These are phyloP conservation scores for Nicotiana tabacum DNA, from an alignment of 257 asterid genomes.

Conservation along the genomic window DNA sequence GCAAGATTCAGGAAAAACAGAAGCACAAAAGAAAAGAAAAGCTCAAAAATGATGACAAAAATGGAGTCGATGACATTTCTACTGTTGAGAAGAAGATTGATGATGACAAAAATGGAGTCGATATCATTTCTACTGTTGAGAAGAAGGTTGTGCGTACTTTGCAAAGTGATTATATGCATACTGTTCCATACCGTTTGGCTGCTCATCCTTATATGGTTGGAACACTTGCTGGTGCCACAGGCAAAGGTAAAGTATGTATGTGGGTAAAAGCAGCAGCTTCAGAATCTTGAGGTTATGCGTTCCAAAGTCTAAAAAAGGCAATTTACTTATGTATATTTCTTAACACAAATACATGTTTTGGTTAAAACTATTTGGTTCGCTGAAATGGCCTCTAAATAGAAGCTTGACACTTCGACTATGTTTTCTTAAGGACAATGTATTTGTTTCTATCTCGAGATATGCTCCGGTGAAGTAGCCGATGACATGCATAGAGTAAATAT, in stretches of 20 bases:
- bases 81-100: no score
- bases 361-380: no score
- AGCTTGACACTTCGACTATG: no score
- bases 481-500: neutral
- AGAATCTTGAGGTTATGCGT: neutral
- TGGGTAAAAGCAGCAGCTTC: conserved; percentile 29
- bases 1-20: conserved; percentile 51
- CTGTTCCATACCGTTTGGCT: conserved; percentile 61
- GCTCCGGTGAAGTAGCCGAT: no score
- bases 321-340: no score
- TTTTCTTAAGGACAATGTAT: no score
- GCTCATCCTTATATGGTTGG: conserved; percentile 57
- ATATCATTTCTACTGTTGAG: conserved; percentile 41
- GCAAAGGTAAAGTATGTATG: conserved; percentile 74
- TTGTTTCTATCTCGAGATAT: no score
- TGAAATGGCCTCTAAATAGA: no score
- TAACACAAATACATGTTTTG: no score
- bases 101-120: conserved; percentile 31
- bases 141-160: conserved; percentile 42
- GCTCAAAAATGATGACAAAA: no score
- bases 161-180: conserved; percentile 53
- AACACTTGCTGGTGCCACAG: conserved; percentile 71
- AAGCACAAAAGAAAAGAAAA: neutral
- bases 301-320: no score
- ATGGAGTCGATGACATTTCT: no score